Evolutionary conservation across 1,284 basidiomycete genomes (phyloP).

Genomic region (Microbotryum silenes-acaulis): DNA sequence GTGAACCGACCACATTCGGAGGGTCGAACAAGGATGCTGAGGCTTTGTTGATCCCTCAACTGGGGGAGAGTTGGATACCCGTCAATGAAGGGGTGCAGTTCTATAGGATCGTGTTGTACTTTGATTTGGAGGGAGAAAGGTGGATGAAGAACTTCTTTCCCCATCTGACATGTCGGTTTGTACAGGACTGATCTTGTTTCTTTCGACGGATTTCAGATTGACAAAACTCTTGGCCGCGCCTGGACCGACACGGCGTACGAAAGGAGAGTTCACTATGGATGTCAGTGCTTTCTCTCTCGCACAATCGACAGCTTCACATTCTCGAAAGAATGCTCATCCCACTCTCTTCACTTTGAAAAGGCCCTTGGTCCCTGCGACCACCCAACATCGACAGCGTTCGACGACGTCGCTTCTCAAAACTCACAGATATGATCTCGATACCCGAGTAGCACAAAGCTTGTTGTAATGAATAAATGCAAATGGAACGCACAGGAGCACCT

Average conservation of each 20-base stretch:
- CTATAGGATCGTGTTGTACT: slow-evolving; percentile 20
- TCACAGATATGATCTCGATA: too few relatives aligned
- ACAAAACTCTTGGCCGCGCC: slow-evolving; percentile 11
- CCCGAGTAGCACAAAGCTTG: too few relatives aligned
- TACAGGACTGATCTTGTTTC: too few relatives aligned
- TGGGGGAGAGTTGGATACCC: slow-evolving; percentile 19
- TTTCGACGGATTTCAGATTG: not conserved
- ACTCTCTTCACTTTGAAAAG: not conserved
- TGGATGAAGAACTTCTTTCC: not conserved
- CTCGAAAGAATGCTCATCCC: not conserved
- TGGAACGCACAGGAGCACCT: too few relatives aligned
- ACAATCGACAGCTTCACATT: too few relatives aligned
- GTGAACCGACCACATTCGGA: slow-evolving; percentile 11
- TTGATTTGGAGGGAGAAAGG: slow-evolving; percentile 21
- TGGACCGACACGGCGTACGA: not conserved
- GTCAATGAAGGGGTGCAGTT: not conserved
- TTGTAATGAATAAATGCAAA: too few relatives aligned
- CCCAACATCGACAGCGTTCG: not conserved
- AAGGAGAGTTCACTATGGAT: slow-evolving; percentile 19
- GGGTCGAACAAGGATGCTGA: slow-evolving; percentile 17
- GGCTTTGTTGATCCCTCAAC: slow-evolving; percentile 21
- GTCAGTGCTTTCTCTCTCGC: slow-evolving; percentile 6
- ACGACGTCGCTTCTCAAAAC: too few relatives aligned
- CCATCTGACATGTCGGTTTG: too few relatives aligned
- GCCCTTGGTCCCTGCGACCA: slow-evolving; percentile 15